These are phyloP conservation scores for Russula abietina DNA, from an alignment of 768 basidiomycete species.

Conservation along the genomic window DNA sequence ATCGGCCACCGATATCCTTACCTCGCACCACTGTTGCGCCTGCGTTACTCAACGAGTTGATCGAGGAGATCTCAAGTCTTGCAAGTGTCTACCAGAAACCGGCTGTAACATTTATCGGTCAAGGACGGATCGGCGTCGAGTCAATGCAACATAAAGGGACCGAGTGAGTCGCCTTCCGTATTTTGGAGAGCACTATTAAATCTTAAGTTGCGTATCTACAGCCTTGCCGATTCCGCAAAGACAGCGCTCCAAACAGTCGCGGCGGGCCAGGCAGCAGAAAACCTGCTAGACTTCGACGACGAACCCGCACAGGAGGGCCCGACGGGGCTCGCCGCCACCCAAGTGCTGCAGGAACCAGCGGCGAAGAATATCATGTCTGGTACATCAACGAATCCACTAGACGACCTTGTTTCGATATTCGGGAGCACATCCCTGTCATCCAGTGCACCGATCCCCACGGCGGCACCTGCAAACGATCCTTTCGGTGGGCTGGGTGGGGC, in stretches of 20 bases:
- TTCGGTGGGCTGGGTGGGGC: slow-evolving; percentile 19
- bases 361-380: slow-evolving; percentile 70
- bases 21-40: slow-evolving; percentile 87
- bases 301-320: slow-evolving; percentile 54
- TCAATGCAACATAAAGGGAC: slow-evolving; percentile 57
- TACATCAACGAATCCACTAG: slow-evolving; percentile 82
- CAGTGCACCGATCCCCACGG: slow-evolving; percentile 3
- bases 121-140: slow-evolving; percentile 82
- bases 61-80: slow-evolving; percentile 82
- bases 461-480: slow-evolving; percentile 24
- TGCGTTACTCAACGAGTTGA: slow-evolving; percentile 81
- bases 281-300: slow-evolving; percentile 91
- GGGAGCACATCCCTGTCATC: slow-evolving; percentile 43
- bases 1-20: slow-evolving; percentile 89
- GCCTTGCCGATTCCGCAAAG: slow-evolving; percentile 59
- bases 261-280: slow-evolving; percentile 89
- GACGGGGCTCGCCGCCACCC: slow-evolving; percentile 72
- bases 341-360: slow-evolving; percentile 64
- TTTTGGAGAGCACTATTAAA: neutral
- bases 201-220: slow-evolving; percentile 26
- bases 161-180: slow-evolving; percentile 43
- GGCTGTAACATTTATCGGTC: slow-evolving; percentile 89
- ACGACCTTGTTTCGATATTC: slow-evolving; percentile 92
- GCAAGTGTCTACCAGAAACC: slow-evolving; percentile 98
- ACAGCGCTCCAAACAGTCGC: slow-evolving; percentile 90